Percentiles rank a stretch among this genome's conserved stretches.
Conservation (phyloP, 176 grass and related monocot genomes). For the Hyparrhenia diplandra region DNA sequence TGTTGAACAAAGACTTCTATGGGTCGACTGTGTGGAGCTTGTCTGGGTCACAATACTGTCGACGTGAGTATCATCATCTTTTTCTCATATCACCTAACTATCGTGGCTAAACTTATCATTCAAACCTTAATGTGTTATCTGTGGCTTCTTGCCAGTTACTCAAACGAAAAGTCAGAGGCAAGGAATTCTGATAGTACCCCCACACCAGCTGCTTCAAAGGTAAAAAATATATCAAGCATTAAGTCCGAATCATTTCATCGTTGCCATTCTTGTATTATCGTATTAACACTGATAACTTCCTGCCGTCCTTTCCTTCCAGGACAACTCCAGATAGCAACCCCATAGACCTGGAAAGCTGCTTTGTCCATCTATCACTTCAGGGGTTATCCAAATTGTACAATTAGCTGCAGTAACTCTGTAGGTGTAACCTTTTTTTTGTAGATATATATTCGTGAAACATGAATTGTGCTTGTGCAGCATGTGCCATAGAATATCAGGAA, state of each 20-base stretch:
- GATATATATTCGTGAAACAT: not conserved
- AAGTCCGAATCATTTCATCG: not conserved
- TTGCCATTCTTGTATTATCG: not conserved
- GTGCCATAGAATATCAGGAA: not conserved
- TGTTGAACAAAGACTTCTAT: constrained; percentile 91
- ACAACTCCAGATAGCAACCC: constrained; percentile 16
- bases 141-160: constrained; percentile 51
- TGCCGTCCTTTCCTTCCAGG: not conserved
- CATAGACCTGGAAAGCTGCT: not conserved
- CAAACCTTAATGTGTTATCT: not conserved
- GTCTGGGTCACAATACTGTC: constrained; percentile 96
- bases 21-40: constrained; percentile 93
- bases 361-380: not conserved
- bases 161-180: constrained; percentile 96
- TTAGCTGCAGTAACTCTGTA: constrained; percentile 9
- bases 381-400: constrained; percentile 28
- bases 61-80: constrained; percentile 47
- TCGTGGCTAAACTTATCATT: not conserved
- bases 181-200: constrained; percentile 51
- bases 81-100: not conserved
- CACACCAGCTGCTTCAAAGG: constrained; percentile 1
- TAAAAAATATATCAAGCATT: not conserved
- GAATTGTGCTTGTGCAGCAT: constrained; percentile 24
- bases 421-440: constrained; percentile 21
- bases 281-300: not conserved